Conservation (phyloP, 2,329 filamentous ascomycete species). For the Alternaria hordeiaustralica region DNA sequence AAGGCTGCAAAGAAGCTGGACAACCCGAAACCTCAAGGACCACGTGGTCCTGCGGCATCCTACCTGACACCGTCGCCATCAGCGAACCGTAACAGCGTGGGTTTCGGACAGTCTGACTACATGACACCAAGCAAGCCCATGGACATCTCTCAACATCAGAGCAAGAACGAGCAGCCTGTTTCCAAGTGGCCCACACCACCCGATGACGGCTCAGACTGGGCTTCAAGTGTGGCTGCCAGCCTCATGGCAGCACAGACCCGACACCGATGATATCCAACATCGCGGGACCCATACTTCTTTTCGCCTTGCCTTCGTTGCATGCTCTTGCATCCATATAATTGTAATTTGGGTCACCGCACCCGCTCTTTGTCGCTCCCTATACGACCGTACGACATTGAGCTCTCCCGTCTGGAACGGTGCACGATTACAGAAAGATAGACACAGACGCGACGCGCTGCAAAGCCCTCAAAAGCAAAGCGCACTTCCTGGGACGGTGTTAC, state of each 20-base stretch:
- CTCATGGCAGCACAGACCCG: slow-evolving; percentile 54
- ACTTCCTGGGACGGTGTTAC: slow-evolving; percentile 38
- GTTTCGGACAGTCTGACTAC: slow-evolving; percentile 72
- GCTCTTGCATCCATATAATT: slow-evolving; percentile 38
- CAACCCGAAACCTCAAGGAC: slow-evolving; percentile 51
- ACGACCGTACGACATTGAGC: slow-evolving; percentile 44
- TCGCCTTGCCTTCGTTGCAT: slow-evolving; percentile 34
- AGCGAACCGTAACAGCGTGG: slow-evolving; percentile 77
- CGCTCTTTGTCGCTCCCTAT: slow-evolving; percentile 38
- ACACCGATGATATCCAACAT: slow-evolving; percentile 39
- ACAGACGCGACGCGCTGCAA: slow-evolving; percentile 25
- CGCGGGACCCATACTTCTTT: slow-evolving; percentile 18
- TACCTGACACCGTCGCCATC: slow-evolving; percentile 80
- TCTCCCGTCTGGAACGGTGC: slow-evolving; percentile 49
- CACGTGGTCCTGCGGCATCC: slow-evolving; percentile 64
- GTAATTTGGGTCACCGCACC: slow-evolving; percentile 41
- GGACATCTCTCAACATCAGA: slow-evolving; percentile 60
- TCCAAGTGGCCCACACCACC: slow-evolving; percentile 94
- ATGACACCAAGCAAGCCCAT: slow-evolving; percentile 72
- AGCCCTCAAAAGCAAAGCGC: slow-evolving; percentile 34
- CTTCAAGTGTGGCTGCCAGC: slow-evolving; percentile 78
- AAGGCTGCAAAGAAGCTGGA: slow-evolving; percentile 76
- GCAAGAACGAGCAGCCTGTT: slow-evolving; percentile 55
- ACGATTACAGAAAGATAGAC: slow-evolving; percentile 34
- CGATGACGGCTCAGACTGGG: slow-evolving; percentile 86